A percentile compares a stretch with the other conserved stretches of the same genome.
These are phyloP conservation scores for Lactarius evosmus DNA, from an alignment of 768 basidiomycete species.

Conservation along the genomic window DNA sequence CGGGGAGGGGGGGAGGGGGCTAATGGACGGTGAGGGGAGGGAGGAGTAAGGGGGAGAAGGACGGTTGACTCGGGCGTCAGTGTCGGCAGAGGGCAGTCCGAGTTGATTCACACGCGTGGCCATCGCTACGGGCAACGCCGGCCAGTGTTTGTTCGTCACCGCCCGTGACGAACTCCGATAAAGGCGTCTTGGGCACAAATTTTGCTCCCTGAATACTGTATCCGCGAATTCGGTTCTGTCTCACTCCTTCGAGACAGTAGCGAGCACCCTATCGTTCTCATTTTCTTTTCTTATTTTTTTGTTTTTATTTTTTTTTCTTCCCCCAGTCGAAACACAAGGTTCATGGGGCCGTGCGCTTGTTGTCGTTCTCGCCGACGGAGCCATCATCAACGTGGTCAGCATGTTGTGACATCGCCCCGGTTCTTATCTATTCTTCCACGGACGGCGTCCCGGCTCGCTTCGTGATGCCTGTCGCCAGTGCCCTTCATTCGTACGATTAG, in stretches of 20 bases:
- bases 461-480: slow-evolving; percentile 8
- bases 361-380: slow-evolving; percentile 27
- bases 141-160: slow-evolving; percentile 36
- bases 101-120: slow-evolving; percentile 41
- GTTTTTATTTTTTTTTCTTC: slow-evolving; percentile 7
- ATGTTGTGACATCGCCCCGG: slow-evolving; percentile 27
- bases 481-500: slow-evolving; percentile 13
- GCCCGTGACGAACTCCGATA: slow-evolving; percentile 39
- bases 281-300: background rate
- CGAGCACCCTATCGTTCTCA: slow-evolving; percentile 3
- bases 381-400: slow-evolving; percentile 27
- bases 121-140: slow-evolving; percentile 36
- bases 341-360: slow-evolving; percentile 26
- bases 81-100: slow-evolving; percentile 37
- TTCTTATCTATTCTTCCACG: slow-evolving; percentile 26
- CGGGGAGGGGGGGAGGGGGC: slow-evolving; percentile 30
- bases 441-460: slow-evolving; percentile 17
- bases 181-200: slow-evolving; percentile 29
- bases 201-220: slow-evolving; percentile 26
- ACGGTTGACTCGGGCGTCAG: slow-evolving; percentile 39
- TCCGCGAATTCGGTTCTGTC: slow-evolving; percentile 18
- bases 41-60: slow-evolving; percentile 33
- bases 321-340: slow-evolving; percentile 25
- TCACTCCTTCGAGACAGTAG: slow-evolving; percentile 18
- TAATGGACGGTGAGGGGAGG: slow-evolving; percentile 31